Conservation (phyloP, 257 asterid genomes). For the Craterostigma plantagineum region DNA sequence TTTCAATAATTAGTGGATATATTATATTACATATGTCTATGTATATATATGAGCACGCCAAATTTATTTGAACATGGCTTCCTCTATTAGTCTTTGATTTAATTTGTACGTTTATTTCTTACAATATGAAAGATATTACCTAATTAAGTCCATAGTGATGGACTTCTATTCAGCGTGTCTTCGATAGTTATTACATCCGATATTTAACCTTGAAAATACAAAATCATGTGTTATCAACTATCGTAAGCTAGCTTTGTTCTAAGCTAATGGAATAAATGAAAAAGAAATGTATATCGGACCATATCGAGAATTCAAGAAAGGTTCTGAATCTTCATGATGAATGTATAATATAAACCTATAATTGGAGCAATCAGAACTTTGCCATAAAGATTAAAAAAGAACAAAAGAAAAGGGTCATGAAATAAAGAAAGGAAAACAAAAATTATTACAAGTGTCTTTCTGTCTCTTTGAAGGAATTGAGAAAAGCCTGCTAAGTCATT, state of each 20-base stretch:
- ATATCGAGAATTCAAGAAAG: constrained; percentile 1
- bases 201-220: no score
- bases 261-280: no score
- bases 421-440: constrained; percentile 14
- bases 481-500: constrained; percentile 17
- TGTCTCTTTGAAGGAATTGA: constrained; percentile 74
- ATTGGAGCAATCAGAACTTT: constrained; percentile 24
- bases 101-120: no score
- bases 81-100: constrained; percentile 1
- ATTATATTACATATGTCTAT: neutral
- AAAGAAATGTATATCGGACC: constrained; percentile 5
- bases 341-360: constrained; percentile 1
- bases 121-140: no score
- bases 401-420: constrained; percentile 12
- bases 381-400: constrained; percentile 24
- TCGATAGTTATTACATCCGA: no score
- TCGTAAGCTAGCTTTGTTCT: no score
- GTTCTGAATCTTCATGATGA: neutral
- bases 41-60: neutral
- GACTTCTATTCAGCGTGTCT: no score
- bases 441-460: constrained; percentile 19
- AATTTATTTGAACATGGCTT: neutral
- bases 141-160: no score
- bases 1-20: constrained; percentile 10
- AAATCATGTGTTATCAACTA: no score